These are phyloP conservation scores for Cinnamomum chago DNA, from an alignment of 164 flowering plant species.

Conservation along the genomic window DNA sequence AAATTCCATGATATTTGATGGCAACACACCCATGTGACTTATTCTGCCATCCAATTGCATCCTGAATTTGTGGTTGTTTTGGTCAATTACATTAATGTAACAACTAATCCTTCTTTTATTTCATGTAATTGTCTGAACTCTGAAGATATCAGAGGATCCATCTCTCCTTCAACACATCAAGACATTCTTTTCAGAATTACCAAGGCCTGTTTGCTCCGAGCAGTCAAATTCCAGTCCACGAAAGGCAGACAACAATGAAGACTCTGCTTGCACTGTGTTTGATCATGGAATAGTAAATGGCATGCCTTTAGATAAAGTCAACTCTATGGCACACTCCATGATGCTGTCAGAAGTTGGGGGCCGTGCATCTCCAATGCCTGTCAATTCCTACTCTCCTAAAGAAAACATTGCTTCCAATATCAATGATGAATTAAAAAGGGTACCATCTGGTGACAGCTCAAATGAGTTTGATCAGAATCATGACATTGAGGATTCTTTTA, in stretches of 20 bases:
- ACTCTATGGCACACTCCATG: constrained; percentile 11
- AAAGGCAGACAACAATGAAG: constrained; percentile 35
- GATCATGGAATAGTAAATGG: constrained; percentile 28
- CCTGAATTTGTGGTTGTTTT: not conserved
- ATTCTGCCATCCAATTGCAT: not conserved
- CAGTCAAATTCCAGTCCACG: constrained; percentile 31
- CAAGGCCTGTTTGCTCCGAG: constrained; percentile 46
- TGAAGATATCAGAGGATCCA: constrained; percentile 66
- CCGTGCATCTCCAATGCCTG: not conserved
- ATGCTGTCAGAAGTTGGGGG: constrained; percentile 4
- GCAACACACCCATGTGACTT: not conserved
- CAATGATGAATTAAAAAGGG: constrained; percentile 25
- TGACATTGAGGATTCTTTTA: constrained; percentile 48
- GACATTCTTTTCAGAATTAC: constrained; percentile 50
- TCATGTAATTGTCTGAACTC: constrained; percentile 15
- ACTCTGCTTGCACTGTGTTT: constrained; percentile 25
- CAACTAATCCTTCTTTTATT: constrained; percentile 7
- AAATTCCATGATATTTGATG: not conserved
- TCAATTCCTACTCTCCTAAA: constrained; percentile 4
- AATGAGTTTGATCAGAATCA: constrained; percentile 45
- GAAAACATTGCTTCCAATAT: constrained; percentile 23
- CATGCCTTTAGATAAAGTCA: constrained; percentile 25
- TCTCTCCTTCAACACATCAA: constrained; percentile 64
- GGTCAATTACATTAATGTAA: not conserved
- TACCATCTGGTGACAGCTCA: constrained; percentile 49